A percentile compares a stretch with the other conserved stretches of the same genome.
phyloP scores from a whole-genome alignment of 2,329 filamentous ascomycete species.

The Sporothrix variecibatus region DNA sequence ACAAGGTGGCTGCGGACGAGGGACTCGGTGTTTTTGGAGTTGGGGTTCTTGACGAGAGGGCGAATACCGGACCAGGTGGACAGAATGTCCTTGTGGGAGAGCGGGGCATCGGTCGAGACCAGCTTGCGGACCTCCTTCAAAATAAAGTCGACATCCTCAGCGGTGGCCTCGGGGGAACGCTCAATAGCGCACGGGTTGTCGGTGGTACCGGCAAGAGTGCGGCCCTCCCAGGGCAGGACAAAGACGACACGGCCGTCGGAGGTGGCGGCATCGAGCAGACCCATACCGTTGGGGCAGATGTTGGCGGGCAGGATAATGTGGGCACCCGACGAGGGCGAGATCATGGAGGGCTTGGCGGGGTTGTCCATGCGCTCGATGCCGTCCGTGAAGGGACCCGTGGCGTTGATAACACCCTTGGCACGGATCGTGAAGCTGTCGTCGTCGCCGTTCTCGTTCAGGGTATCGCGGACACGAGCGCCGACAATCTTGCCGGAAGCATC shows the following conservation, averaged over 20 bases:
- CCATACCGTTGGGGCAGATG: conserved; percentile 78
- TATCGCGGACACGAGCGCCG: conserved; percentile 68
- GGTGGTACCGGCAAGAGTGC: conserved; percentile 82
- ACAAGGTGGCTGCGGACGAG: conserved; percentile 81
- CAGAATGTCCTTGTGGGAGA: conserved; percentile 24
- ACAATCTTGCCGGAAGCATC: conserved; percentile 67
- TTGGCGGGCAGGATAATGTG: conserved; percentile 80
- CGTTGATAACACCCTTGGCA: conserved; percentile 81
- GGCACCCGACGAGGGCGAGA: conserved; percentile 79
- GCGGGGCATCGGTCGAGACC: conserved; percentile 61
- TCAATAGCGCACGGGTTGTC: conserved; percentile 69
- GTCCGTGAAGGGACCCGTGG: conserved; percentile 80
- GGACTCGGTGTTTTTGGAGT: conserved; percentile 79
- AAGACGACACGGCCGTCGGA: conserved; percentile 88
- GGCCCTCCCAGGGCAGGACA: conserved; percentile 84
- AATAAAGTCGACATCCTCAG: conserved; percentile 47
- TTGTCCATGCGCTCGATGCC: conserved; percentile 81
- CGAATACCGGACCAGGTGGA: conserved; percentile 68
- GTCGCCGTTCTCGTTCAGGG: conserved; percentile 55
- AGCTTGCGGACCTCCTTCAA: conserved; percentile 76
- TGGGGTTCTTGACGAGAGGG: conserved; percentile 77
- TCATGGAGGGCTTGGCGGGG: conserved; percentile 66
- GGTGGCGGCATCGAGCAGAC: conserved; percentile 76
- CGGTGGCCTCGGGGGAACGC: conserved; percentile 14
- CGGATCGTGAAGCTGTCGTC: conserved; percentile 66